A percentile compares a stretch with the other conserved stretches of the same genome.
phyloP scores from a whole-genome alignment of 140 eudicot genomes.

The Bidens hawaiensis region DNA sequence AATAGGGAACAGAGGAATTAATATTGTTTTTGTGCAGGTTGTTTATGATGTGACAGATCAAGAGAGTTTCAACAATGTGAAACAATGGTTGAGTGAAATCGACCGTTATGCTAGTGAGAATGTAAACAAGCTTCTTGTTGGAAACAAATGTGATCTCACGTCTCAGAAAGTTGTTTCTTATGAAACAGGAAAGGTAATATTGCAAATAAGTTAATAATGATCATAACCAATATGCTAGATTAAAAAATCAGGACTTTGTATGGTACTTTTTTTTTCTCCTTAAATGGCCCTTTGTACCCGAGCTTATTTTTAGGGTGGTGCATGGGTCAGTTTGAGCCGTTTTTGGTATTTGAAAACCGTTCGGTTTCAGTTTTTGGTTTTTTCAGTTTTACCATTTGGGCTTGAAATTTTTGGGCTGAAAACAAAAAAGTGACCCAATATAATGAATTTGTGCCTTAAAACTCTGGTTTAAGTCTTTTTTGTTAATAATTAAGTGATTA shows the following conservation, averaged over 20 bases:
- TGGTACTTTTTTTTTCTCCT: not conserved
- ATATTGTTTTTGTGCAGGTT: slow-evolving; percentile 39
- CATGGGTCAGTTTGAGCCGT: too few species aligned
- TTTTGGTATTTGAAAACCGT: too few species aligned
- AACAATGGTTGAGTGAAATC: slow-evolving; percentile 95
- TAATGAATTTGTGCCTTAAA: too few species aligned
- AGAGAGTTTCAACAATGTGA: slow-evolving; percentile 94
- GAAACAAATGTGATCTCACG: slow-evolving; percentile 90
- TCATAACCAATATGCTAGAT: not conserved
- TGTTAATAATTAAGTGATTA: too few species aligned
- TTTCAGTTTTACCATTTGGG: too few species aligned
- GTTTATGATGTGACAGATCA: slow-evolving; percentile 99
- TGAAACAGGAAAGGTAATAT: slow-evolving; percentile 79
- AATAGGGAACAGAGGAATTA: not conserved
- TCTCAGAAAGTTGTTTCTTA: slow-evolving; percentile 82
- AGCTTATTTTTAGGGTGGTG: too few species aligned
- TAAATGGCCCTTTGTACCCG: too few species aligned
- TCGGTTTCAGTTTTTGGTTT: too few species aligned
- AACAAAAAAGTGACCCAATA: too few species aligned
- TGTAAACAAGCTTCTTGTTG: slow-evolving; percentile 96
- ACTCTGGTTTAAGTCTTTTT: too few species aligned
- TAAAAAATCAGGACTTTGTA: too few species aligned
- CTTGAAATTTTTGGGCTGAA: too few species aligned
- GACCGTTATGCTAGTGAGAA: slow-evolving; percentile 95
- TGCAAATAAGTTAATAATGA: not conserved